A percentile compares a stretch with the other conserved stretches of the same genome.
These are phyloP conservation scores for Glebionis coronaria DNA, from an alignment of 129 eudicot genomes.

Conservation along the genomic window DNA sequence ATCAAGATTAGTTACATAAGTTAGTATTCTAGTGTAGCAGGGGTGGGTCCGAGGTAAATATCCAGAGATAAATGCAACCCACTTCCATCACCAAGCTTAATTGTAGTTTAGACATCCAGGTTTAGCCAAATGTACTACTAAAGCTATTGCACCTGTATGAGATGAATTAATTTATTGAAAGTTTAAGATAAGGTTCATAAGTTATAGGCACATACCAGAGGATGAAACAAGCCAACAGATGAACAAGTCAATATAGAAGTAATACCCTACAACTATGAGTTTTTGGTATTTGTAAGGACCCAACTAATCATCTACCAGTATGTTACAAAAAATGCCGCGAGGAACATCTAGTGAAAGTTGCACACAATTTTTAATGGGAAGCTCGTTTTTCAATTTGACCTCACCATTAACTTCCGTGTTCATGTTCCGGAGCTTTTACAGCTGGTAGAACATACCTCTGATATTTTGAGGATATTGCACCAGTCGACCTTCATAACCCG, in stretches of 20 bases:
- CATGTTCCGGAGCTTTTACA: too few relatives aligned
- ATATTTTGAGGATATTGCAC: background rate
- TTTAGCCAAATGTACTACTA: background rate
- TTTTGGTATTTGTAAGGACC: constrained; percentile 9
- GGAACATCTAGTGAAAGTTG: constrained; percentile 13
- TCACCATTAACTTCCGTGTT: background rate
- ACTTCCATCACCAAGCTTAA: constrained; percentile 7
- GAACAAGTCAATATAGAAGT: background rate
- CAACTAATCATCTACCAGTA: background rate
- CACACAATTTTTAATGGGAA: background rate
- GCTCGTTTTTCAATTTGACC: background rate
- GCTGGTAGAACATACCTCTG: too few relatives aligned
- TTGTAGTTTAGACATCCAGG: background rate
- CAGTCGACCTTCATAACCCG: constrained; percentile 9
- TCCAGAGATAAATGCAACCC: constrained; percentile 7
- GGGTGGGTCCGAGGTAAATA: constrained; percentile 3
- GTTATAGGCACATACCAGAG: background rate
- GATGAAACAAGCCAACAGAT: background rate
- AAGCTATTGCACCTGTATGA: background rate
- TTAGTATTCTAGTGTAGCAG: background rate
- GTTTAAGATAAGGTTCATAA: background rate
- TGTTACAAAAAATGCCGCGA: background rate
- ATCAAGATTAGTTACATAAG: background rate
- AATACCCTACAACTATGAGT: background rate
- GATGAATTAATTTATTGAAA: background rate